A percentile compares a stretch with the other conserved stretches of the same genome.
phyloP scores from a whole-genome alignment of 257 asterid genomes.

The Solanum etuberosum region DNA sequence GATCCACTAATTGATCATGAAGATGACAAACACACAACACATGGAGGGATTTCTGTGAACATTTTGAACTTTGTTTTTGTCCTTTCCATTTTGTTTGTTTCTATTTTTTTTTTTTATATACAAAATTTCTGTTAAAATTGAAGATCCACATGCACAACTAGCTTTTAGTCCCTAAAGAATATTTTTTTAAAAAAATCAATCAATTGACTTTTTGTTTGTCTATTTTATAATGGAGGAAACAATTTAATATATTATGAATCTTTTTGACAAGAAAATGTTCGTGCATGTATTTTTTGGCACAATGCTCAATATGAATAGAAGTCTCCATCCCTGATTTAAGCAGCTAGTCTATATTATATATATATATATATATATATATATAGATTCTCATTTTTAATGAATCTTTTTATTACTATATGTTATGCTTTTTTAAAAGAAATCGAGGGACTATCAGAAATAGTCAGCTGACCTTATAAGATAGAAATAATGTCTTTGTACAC shows the following conservation, averaged over 20 bases:
- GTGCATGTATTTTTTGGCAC: slow-evolving; percentile 16
- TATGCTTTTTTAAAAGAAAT: neutral
- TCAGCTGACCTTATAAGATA: neutral
- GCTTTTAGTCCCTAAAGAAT: neutral
- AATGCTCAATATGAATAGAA: slow-evolving; percentile 52
- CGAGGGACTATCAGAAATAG: neutral
- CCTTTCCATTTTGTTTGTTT: neutral
- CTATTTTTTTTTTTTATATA: neutral
- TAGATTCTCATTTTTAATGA: neutral
- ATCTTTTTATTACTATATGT: neutral
- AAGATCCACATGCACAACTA: neutral
- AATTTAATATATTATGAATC: neutral
- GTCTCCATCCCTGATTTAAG: slow-evolving; percentile 37
- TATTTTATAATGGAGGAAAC: neutral
- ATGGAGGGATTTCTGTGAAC: neutral
- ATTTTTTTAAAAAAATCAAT: neutral
- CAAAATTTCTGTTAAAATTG: neutral
- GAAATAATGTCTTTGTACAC: neutral
- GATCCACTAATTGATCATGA: neutral
- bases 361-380: neutral
- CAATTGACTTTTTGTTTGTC: neutral
- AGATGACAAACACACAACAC: neutral
- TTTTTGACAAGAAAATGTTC: slow-evolving; percentile 7
- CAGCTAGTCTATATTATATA: neutral
- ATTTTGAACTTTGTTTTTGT: neutral